Evolutionary conservation across 805 yeast species (phyloP), one percentile per base, ranked within the genome.

Genomic region (Clavispora fructus): DNA sequence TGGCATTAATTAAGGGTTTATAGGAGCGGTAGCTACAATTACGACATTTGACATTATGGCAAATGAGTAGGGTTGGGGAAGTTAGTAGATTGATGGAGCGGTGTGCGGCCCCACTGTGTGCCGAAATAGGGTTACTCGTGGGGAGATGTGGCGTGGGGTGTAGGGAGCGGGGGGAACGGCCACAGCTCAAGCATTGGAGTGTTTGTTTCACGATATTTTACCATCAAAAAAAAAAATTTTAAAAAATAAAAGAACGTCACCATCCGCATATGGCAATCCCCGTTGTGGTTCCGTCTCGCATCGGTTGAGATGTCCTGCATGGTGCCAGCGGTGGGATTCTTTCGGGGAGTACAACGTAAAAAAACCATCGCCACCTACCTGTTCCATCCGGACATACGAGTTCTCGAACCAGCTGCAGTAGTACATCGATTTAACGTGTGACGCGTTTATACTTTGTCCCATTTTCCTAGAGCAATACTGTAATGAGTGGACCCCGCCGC

Each of bases 1-100:
- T 71, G 75, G 72, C 74, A 8, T 63, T 71, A 40, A 68, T 71
- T 44, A 59, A 60, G 51, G 64, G 64, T 25, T 48, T 61, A 39
- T 51, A 42, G 39, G 44, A 16, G 37, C 25, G 16, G 16, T 17
- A 33, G 37, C 23, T 33, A 33, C 37, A 33, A 17, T 33, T 33
- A 17, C n/a, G 37, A 33, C 25, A 19, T 19, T 19, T 19, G 23
- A 19, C 23, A 19, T 19, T 19, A 19, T 19, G 23, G 5, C 5
- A 19, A 19, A 3, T 5, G 23, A 19, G 23, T 19, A 19, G 23
- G 23, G 23, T 19, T n/a, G n/a, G n/a, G n/a, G n/a, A n/a, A n/a
- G n/a, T n/a, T n/a, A n/a, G n/a, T n/a, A n/a, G n/a, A n/a, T n/a
- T 19, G 23, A 19, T 19, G 23, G 23, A 19, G 5, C 23, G 23